A percentile compares a stretch with the other conserved stretches of the same genome.
Conservation (phyloP, 192 early-diverging fungal species). For the Mortierella claussenii region DNA sequence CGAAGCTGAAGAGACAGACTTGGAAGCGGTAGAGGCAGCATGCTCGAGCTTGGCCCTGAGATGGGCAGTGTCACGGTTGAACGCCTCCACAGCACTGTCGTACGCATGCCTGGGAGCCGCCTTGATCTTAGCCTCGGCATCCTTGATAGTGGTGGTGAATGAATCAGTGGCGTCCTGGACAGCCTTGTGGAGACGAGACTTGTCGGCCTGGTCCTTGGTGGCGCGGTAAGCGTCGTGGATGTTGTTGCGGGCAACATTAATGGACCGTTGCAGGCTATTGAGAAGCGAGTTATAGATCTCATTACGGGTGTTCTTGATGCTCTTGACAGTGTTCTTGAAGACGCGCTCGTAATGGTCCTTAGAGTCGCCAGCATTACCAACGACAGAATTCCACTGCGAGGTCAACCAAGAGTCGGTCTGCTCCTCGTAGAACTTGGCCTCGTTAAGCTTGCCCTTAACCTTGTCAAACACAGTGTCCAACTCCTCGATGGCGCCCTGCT, state of each 20-base stretch:
- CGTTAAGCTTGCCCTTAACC: constrained; percentile 37
- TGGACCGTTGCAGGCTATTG: constrained; percentile 20
- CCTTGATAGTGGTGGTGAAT: constrained; percentile 10
- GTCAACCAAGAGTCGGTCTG: constrained; percentile 46
- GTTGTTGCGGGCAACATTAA: constrained; percentile 31
- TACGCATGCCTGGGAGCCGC: constrained; percentile 24
- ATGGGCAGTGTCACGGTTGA: constrained; percentile 24
- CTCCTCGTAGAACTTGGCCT: constrained; percentile 48
- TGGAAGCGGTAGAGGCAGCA: constrained; percentile 29
- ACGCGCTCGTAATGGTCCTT: constrained; percentile 42
- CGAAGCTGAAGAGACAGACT: constrained; percentile 29
- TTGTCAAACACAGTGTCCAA: constrained; percentile 34
- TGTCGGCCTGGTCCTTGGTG: constrained; percentile 38
- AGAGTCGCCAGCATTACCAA: constrained; percentile 29
- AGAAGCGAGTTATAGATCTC: constrained; percentile 39
- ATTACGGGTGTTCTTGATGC: constrained; percentile 24
- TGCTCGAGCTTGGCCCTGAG: constrained; percentile 43
- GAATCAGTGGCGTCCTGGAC: constrained; percentile 36
- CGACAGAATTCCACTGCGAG: constrained; percentile 41
- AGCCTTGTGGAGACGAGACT: constrained; percentile 23
- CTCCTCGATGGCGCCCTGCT: constrained; percentile 20
- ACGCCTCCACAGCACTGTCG: constrained; percentile 30
- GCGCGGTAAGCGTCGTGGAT: constrained; percentile 24
- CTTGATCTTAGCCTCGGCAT: constrained; percentile 46
- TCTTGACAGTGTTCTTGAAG: constrained; percentile 33